Base-by-base conservation (phyloP, 2,329 filamentous ascomycete genomes). In the Botryotinia convoluta region DNA sequence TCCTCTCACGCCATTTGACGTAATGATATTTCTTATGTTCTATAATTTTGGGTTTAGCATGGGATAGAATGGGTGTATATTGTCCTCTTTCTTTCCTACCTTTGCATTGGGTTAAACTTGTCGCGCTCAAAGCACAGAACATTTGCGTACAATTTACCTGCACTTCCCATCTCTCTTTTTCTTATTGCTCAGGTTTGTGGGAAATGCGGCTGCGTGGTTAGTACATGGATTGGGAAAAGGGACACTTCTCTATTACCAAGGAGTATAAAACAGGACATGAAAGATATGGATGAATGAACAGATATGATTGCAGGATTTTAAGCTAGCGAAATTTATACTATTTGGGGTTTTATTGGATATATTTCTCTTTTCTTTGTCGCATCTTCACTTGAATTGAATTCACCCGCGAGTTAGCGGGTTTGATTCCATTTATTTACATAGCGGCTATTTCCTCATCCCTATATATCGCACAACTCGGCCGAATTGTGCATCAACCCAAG, bases 1-100 rank as follows among this genome's bases (percentile, higher is more conserved):
- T 29, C 37, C 14, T 69, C 48, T 42, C 26, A 26, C 12, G 22
- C 44, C 6, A 48, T 32, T 69, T 26, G 16, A 26, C 51, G 22
- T 16, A 57, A 57, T 26, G 48, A 44, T 54, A 12, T 69, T 69
- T 69, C 65, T 22, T 59, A 57, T 42, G 35, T 57, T 69, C n/a
- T 57, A 32, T 42, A 16, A 32, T 42, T 14, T 54, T 29, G 26
- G 48, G 26, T 44, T 69, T 44, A 69, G 48, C 35, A 57, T 69
- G 6, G 18, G 48, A 57, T 44, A 44, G 48, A 32, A 57, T 39
- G 10, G 48, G 35, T 42, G 51, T 32, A 4, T 16, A 29, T 26
- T 42, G 39, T 44, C n/a, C 32, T 37, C 48, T 67, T 20, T 14
- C 48, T 51, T 68, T 22, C 22, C 12, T 42, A 32, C 3, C 39